Evolutionary conservation across 495 filamentous ascomycete genomes (phyloP).

Genomic region (Penicillium flavigenum): DNA sequence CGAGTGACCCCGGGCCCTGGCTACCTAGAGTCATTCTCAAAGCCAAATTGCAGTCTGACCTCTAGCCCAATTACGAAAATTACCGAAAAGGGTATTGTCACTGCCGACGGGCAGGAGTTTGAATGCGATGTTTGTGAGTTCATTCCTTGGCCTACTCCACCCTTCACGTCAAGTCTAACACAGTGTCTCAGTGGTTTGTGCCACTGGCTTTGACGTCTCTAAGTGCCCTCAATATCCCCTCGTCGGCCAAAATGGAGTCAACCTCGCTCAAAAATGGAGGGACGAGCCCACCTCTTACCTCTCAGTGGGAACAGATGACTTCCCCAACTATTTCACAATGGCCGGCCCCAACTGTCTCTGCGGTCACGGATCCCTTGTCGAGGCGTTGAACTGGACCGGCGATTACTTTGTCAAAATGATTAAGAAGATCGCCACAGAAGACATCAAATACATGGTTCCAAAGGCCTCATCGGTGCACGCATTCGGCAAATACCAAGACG

Average conservation of each 20-base stretch:
- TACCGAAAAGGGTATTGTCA: slow-evolving; percentile 44
- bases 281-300: slow-evolving; percentile 35
- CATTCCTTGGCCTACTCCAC: not conserved
- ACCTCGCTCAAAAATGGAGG: slow-evolving; percentile 33
- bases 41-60: slow-evolving; percentile 31
- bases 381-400: slow-evolving; percentile 50
- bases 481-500: slow-evolving; percentile 41
- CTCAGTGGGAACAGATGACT: slow-evolving; percentile 21
- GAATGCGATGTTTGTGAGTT: slow-evolving; percentile 46
- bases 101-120: slow-evolving; percentile 37
- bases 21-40: slow-evolving; percentile 41
- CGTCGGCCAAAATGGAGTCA: slow-evolving; percentile 36
- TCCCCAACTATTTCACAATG: slow-evolving; percentile 41
- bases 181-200: not conserved
- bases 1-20: slow-evolving; percentile 48
- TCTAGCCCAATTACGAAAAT: slow-evolving; percentile 31
- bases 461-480: slow-evolving; percentile 39
- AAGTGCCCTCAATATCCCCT: slow-evolving; percentile 40
- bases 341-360: slow-evolving; percentile 41
- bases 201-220: slow-evolving; percentile 22
- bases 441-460: slow-evolving; percentile 45
- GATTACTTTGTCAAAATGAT: slow-evolving; percentile 55
- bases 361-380: slow-evolving; percentile 39
- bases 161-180: not conserved
- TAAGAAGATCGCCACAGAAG: slow-evolving; percentile 44